Evolutionary conservation across 2,329 filamentous ascomycete species (phyloP).

Genomic region (Lojkania enalia): DNA sequence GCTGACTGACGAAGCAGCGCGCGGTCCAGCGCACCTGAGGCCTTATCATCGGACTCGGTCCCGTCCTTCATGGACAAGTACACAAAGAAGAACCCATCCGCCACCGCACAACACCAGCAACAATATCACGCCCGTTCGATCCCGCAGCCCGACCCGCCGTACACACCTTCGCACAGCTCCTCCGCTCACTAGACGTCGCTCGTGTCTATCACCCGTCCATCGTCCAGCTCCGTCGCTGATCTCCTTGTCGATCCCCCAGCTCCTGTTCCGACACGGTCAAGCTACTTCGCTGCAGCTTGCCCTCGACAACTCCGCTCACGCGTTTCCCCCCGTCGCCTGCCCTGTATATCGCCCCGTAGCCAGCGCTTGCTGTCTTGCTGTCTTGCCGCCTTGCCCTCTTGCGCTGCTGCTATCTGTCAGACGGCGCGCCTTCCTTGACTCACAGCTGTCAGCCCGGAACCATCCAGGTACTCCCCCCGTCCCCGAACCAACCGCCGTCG

Average conservation of each 20-base stretch:
- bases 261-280: conserved; percentile 27
- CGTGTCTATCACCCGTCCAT: conserved; percentile 10
- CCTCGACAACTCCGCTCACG: conserved; percentile 21
- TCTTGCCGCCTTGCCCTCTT: conserved; percentile 9
- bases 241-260: conserved; percentile 35
- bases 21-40: background rate
- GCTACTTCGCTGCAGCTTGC: conserved; percentile 40
- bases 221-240: conserved; percentile 34
- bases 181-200: background rate
- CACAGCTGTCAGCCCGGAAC: conserved; percentile 30
- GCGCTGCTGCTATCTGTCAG: conserved; percentile 22
- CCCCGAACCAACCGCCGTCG: background rate
- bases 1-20: conserved; percentile 1
- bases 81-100: background rate
- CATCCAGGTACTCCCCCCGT: background rate
- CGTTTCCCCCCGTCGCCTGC: conserved; percentile 16
- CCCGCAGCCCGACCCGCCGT: background rate
- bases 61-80: conserved; percentile 1
- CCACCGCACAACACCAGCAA: conserved; percentile 4
- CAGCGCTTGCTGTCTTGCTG: conserved; percentile 23
- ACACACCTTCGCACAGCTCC: background rate
- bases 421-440: conserved; percentile 32
- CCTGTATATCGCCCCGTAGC: conserved; percentile 19
- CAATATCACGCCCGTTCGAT: background rate
- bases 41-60: background rate